phyloP scores from a whole-genome alignment of 2,329 filamentous ascomycete genomes.

The Paecilomyces sp. region DNA sequence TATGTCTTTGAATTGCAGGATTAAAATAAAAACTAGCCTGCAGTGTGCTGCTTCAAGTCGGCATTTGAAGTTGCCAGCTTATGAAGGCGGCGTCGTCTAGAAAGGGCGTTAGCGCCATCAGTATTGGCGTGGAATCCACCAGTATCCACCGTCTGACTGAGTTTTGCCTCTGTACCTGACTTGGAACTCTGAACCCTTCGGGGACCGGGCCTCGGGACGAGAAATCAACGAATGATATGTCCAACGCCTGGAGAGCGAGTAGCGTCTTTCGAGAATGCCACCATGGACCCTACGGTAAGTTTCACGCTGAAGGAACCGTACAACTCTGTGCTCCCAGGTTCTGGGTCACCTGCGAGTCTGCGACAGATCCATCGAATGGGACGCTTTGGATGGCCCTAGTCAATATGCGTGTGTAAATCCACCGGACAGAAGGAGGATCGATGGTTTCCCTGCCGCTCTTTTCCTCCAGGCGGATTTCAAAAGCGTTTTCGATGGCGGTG shows the following conservation, averaged over 20 bases:
- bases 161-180: not conserved
- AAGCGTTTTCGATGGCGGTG: not conserved
- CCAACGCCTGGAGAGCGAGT: not conserved
- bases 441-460: not conserved
- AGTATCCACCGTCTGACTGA: not conserved
- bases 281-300: not conserved
- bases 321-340: not conserved
- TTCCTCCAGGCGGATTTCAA: not conserved
- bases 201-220: not conserved
- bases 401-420: not conserved
- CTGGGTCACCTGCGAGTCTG: not conserved
- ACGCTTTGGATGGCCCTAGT: not conserved
- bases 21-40: not conserved
- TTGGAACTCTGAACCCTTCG: not conserved
- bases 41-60: not conserved
- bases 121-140: not conserved
- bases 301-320: not conserved
- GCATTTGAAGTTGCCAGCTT: not conserved
- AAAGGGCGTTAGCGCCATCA: not conserved
- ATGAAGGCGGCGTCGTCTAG: not conserved
- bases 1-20: not conserved
- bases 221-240: not conserved
- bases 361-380: not conserved
- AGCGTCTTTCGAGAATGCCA: not conserved
- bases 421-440: not conserved